phyloP scores from a whole-genome alignment of 148 eudicot genomes.

The Arbutus unedo region DNA sequence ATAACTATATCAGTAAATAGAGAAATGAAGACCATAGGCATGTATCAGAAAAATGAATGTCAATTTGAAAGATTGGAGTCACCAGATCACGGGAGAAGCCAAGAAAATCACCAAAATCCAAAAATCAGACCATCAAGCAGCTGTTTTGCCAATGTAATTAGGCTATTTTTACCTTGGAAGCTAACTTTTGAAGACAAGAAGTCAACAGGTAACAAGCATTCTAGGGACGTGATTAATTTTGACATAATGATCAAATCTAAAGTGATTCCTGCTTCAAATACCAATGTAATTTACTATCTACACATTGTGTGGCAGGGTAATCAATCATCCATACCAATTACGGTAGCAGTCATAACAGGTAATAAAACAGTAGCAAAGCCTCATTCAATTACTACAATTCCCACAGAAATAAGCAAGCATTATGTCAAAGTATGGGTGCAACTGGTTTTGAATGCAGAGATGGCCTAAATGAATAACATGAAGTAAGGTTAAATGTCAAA shows the following conservation, averaged over 20 bases:
- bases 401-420: neutral
- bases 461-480: neutral
- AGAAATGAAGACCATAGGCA: neutral
- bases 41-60: neutral
- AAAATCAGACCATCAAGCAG: slow-evolving; percentile 5
- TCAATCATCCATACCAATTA: neutral
- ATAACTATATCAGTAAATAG: neutral
- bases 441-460: slow-evolving; percentile 11
- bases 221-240: neutral
- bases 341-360: neutral
- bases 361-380: slow-evolving; percentile 8
- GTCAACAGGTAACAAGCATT: slow-evolving; percentile 7
- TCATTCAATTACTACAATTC: neutral
- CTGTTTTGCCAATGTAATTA: neutral
- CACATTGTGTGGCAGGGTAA: neutral
- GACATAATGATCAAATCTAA: neutral
- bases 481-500: slow-evolving; percentile 3
- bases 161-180: neutral
- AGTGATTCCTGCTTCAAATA: neutral
- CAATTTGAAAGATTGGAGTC: neutral
- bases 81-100: neutral
- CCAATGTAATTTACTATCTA: neutral
- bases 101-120: slow-evolving; percentile 5
- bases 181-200: neutral
- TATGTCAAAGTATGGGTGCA: neutral